Conservation (phyloP, 257 asterid species). For the Scutellaria barbata region DNA sequence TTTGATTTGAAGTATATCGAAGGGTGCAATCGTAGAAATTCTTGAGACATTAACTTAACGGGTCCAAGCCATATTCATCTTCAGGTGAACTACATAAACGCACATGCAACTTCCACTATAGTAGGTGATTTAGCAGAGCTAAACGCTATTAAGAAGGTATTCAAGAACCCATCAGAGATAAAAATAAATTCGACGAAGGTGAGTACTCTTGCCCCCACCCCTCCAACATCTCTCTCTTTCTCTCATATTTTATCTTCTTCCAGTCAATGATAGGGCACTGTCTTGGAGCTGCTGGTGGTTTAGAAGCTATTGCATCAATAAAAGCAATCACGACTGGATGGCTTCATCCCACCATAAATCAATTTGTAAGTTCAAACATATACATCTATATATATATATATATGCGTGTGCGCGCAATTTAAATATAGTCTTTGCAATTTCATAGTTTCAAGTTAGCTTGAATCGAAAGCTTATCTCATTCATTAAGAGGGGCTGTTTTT, state of each 20-base stretch:
- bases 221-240: background rate
- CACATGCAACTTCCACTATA: conserved; percentile 91
- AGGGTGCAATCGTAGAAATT: conserved; percentile 19
- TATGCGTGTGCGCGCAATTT: too few species aligned
- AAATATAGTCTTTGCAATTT: conserved; percentile 2
- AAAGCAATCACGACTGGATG: conserved; percentile 92
- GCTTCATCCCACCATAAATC: conserved; percentile 92
- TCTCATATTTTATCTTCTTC: conserved; percentile 13
- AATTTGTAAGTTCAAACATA: conserved; percentile 60
- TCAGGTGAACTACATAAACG: conserved; percentile 94
- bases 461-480: background rate
- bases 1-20: background rate
- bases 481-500: background rate
- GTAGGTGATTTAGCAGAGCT: conserved; percentile 95
- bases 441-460: conserved; percentile 7
- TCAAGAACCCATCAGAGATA: conserved; percentile 76
- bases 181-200: conserved; percentile 95
- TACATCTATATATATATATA: background rate
- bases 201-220: conserved; percentile 14
- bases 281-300: conserved; percentile 97
- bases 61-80: conserved; percentile 17
- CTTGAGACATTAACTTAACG: conserved; percentile 4
- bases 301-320: conserved; percentile 91
- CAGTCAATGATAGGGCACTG: conserved; percentile 99
- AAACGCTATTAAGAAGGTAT: conserved; percentile 90